phyloP scores from a whole-genome alignment of 2,329 filamentous ascomycete species.

The Alternaria incomplexa region DNA sequence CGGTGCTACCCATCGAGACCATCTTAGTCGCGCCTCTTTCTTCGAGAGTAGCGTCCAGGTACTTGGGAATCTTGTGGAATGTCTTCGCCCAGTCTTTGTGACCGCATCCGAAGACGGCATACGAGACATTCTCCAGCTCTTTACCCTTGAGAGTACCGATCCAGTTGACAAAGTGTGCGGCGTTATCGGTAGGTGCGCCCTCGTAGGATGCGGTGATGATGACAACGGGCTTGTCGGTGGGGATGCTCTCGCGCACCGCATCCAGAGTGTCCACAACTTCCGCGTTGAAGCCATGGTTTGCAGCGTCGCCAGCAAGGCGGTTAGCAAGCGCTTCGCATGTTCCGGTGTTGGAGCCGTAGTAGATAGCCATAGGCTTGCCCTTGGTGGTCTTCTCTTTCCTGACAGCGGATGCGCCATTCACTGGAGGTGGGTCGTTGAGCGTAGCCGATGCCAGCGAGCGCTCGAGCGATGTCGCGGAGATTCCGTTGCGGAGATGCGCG shows the following conservation, averaged over 20 bases:
- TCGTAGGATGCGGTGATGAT: slow-evolving; percentile 53
- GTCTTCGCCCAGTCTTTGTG: slow-evolving; percentile 52
- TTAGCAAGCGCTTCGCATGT: slow-evolving; percentile 53
- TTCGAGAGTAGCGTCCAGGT: slow-evolving; percentile 41
- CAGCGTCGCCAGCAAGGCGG: slow-evolving; percentile 44
- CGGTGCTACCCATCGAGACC: slow-evolving; percentile 41
- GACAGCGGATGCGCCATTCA: slow-evolving; percentile 6
- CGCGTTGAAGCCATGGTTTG: slow-evolving; percentile 46
- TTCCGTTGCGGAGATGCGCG: slow-evolving; percentile 40
- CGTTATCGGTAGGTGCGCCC: slow-evolving; percentile 53
- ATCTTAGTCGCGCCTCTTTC: slow-evolving; percentile 40
- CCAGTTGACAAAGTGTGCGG: slow-evolving; percentile 52
- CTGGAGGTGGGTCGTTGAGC: slow-evolving; percentile 20
- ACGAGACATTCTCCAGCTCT: slow-evolving; percentile 44
- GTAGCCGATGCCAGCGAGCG: slow-evolving; percentile 30
- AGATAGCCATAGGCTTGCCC: slow-evolving; percentile 44
- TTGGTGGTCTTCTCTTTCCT: slow-evolving; percentile 19
- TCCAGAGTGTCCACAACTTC: slow-evolving; percentile 46
- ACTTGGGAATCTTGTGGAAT: slow-evolving; percentile 51
- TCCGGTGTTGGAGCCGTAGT: slow-evolving; percentile 51
- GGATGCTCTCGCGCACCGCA: slow-evolving; percentile 39
- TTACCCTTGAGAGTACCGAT: slow-evolving; percentile 35
- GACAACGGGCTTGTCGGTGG: slow-evolving; percentile 45
- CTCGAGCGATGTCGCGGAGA: slow-evolving; percentile 42
- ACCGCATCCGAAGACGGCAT: slow-evolving; percentile 52